Evolutionary conservation across 129 eudicot species (phyloP).

Genomic region (Escallonia rubra): DNA sequence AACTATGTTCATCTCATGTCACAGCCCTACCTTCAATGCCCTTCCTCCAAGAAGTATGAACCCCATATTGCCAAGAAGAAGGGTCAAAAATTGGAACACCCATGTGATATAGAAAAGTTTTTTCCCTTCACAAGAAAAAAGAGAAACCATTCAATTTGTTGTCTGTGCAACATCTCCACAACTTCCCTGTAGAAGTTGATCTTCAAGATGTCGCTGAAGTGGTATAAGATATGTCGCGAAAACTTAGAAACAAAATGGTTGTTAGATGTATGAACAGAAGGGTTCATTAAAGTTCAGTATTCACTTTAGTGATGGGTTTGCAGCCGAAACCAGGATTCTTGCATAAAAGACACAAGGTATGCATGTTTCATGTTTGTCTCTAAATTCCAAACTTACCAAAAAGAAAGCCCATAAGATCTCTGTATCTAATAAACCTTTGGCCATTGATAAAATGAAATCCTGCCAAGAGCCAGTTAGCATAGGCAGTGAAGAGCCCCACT

Average conservation of each 20-base stretch:
- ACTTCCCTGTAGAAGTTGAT: too few species aligned
- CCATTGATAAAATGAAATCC: conserved; percentile 49
- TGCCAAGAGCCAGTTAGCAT: conserved; percentile 51
- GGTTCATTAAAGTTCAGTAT: too few species aligned
- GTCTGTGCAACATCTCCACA: background rate
- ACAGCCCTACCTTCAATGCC: conserved; percentile 38
- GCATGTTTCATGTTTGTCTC: background rate
- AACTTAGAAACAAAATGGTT: too few species aligned
- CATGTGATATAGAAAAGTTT: conserved; percentile 40
- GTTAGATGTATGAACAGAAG: too few species aligned
- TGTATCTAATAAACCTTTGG: conserved; percentile 50
- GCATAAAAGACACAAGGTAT: too few species aligned
- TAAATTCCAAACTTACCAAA: conserved; percentile 26
- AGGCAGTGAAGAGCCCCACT: conserved; percentile 35
- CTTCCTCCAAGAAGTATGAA: conserved; percentile 55
- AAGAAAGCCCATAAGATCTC: conserved; percentile 51
- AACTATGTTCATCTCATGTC: too few species aligned
- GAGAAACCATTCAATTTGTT: background rate
- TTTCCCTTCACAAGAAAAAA: conserved; percentile 26
- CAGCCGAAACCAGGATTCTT: too few species aligned
- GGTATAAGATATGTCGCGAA: too few species aligned
- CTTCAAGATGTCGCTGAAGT: too few species aligned
- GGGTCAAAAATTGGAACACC: conserved; percentile 42
- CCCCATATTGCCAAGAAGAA: conserved; percentile 51
- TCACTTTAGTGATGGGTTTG: too few species aligned